Conservation (phyloP, 2,329 filamentous ascomycete genomes). For the Neonectria punicea region DNA sequence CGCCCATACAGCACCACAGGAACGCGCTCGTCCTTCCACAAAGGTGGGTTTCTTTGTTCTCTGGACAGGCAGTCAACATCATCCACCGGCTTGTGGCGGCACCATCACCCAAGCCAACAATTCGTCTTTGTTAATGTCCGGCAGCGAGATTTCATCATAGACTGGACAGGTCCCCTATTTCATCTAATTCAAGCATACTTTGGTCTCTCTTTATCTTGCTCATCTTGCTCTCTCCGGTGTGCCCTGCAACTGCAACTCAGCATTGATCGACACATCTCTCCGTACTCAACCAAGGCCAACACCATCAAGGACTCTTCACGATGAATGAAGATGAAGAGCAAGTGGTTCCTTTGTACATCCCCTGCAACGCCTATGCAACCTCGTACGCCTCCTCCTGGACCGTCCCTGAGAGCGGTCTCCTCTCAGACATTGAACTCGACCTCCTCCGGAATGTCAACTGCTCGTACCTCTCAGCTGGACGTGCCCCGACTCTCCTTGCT, state of each 20-base stretch:
- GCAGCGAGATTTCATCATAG: not conserved
- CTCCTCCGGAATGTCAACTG: constrained; percentile 62
- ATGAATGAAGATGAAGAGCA: constrained; percentile 19
- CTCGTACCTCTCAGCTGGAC: constrained; percentile 65
- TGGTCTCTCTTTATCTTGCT: not conserved
- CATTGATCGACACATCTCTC: not conserved
- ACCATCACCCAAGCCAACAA: not conserved
- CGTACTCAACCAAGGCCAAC: too few relatives aligned
- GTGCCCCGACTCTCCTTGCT: constrained; percentile 64
- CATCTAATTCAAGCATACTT: not conserved
- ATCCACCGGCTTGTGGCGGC: not conserved
- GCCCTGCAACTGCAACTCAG: not conserved
- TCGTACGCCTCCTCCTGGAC: constrained; percentile 42
- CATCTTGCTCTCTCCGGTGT: not conserved
- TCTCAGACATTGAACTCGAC: constrained; percentile 33
- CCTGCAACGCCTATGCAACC: constrained; percentile 42
- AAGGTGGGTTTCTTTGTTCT: constrained; percentile 39
- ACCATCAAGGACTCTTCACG: not conserved
- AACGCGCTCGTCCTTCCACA: constrained; percentile 10
- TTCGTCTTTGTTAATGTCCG: not conserved
- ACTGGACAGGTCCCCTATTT: too few relatives aligned
- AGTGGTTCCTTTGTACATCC: constrained; percentile 28
- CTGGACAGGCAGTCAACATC: constrained; percentile 14
- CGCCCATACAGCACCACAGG: not conserved
- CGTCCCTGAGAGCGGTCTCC: constrained; percentile 35